Percentiles rank a stretch among this genome's conserved stretches.
These are phyloP conservation scores for Fusarium sp. DNA, from an alignment of 2,329 filamentous ascomycete species.

Conservation along the genomic window DNA sequence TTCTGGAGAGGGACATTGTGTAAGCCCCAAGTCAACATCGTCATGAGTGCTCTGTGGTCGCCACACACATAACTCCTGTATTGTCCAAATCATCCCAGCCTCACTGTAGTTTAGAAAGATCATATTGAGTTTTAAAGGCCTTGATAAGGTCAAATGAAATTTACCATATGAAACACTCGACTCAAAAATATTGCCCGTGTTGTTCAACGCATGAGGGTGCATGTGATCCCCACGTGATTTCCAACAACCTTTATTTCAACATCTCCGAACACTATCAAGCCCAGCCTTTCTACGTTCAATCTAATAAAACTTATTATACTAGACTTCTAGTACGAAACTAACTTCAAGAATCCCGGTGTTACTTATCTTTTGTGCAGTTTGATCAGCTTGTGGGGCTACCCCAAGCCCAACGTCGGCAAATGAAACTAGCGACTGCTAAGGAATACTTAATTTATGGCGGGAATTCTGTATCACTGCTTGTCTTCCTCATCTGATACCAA, in stretches of 20 bases:
- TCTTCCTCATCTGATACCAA: not conserved
- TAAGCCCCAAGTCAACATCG: not conserved
- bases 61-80: not conserved
- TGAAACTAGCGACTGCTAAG: not conserved
- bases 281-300: no score
- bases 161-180: not conserved
- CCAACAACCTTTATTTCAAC: not conserved
- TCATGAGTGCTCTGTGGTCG: not conserved
- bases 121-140: not conserved
- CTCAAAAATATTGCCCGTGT: not conserved
- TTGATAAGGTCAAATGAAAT: not conserved
- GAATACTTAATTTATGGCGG: not conserved
- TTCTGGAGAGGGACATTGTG: not conserved
- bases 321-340: not conserved
- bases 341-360: not conserved
- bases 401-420: not conserved
- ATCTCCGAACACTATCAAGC: not conserved
- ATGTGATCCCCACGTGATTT: not conserved
- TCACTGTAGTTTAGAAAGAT: not conserved
- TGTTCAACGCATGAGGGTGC: not conserved
- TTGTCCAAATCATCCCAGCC: not conserved
- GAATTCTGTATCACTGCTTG: fast-evolving
- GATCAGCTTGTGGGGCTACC: not conserved
- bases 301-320: not conserved
- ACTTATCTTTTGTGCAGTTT: not conserved